Evolutionary conservation across 108 stramenopile species (phyloP).

Genomic region (Skeletonema marinoi): DNA sequence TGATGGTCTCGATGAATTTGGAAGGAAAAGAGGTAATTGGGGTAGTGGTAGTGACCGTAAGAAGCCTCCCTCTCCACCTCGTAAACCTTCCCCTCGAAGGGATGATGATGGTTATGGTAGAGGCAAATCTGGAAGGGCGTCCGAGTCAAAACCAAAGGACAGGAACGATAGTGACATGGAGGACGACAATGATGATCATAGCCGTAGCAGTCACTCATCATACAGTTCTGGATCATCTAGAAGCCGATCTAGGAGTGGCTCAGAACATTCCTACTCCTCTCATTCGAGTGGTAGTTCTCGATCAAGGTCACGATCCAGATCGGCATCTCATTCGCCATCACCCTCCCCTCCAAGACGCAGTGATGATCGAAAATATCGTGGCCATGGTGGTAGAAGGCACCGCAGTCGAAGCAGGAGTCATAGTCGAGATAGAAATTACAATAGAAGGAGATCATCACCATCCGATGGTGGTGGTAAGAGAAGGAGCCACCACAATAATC

Average conservation of each 20-base stretch:
- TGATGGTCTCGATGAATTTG: background rate
- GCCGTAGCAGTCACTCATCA: background rate
- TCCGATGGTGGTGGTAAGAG: background rate
- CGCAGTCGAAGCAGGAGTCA: constrained; percentile 13
- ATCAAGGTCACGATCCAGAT: background rate
- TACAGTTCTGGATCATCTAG: constrained; percentile 1
- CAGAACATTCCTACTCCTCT: background rate
- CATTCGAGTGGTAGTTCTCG: background rate
- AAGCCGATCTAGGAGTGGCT: constrained; percentile 1
- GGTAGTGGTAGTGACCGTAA: background rate
- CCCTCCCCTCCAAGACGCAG: background rate
- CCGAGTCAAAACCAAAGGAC: background rate
- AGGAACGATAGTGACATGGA: background rate
- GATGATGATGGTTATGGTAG: background rate
- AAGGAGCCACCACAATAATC: background rate
- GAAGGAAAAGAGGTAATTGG: background rate
- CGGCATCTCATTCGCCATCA: background rate
- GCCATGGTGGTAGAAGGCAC: constrained; percentile 5
- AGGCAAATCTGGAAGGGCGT: background rate
- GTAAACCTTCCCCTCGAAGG: background rate
- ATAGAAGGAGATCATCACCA: background rate
- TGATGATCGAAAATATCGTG: constrained; percentile 3
- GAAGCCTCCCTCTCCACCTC: background rate
- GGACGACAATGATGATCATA: background rate
- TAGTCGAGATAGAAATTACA: background rate